Evolutionary conservation across 306 rosid genomes (phyloP), one percentile per base, ranked within the genome.

Genomic region (Lathyrus tuberosus): DNA sequence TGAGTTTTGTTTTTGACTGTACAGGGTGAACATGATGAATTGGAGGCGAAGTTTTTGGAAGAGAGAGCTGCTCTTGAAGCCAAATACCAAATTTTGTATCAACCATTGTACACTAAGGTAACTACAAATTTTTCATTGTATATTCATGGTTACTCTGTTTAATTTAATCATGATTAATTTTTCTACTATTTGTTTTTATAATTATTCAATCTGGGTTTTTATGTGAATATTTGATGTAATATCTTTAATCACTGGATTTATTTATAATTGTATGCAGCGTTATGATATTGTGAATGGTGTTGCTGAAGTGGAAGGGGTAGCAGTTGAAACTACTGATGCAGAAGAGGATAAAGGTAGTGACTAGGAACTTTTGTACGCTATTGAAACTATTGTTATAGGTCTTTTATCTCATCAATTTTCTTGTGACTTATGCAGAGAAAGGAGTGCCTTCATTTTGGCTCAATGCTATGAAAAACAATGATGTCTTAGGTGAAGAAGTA

Each of bases 371-470:
- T 3, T n/a, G 2, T 14, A 2, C n/a, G 30, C 22, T 28, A 30
- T 40, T 35, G 40, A 35, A 35, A 8, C 10, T 61, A 22, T 3
- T 49, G 44, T 68, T 65, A 24, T 49, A 37, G 46, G 37, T 41
- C 18, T 26, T 33, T 41, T 47, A 20, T 53, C 40, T 6, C 44
- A 24, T 10, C 48, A 3, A 4, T 60, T 5, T 70, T n/a, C 47
- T 69, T 71, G 24, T 42, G 8, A 22, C 42, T 48, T 61, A 1
- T 82, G 80, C 72, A 91, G 97, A 83, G 66, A 85, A 85, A 72
- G 97, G 97, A 30, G 91, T 91, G 11, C 91, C 96, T 51, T 87
- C 82, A 14, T 91, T 88, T 79, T 88, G 96, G 97, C 91, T 88
- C 12, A 80, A 72, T 75, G 97, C 95, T 31, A 74, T 91, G 91